Evolutionary conservation across 179 eudicot species (phyloP), one percentile per base, ranked within the genome.

Genomic region (Amaranthus tricolor): DNA sequence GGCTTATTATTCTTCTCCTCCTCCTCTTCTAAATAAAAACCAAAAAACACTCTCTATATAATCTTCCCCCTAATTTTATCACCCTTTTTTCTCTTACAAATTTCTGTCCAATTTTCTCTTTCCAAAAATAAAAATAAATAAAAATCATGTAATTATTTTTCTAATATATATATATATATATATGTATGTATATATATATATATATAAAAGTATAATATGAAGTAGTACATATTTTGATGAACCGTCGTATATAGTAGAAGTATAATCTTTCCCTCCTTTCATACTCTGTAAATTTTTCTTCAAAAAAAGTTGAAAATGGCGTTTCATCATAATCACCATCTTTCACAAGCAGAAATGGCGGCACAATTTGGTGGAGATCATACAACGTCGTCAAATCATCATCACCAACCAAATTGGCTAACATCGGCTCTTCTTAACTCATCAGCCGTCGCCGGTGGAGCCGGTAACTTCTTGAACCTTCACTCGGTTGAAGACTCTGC

Each of bases 391-490:
- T 59, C 79, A 40, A 72, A 66, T 74, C 73, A 69, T 59, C 78
- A 74, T 9, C 77, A 76, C 66, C 77, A 76, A 4, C 94, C 91
- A 13, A 90, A 85, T 71, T 89, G 93, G 92, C 86, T 90, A 10
- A 87, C 78, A 81, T 85, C 84, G 60, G 90, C 91, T 5, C 73
- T 90, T 62, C 83, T 86, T 44, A 79, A 89, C 50, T 19, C 60
- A 15, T 59, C 78, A 16, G 74, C 58, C 9, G 78, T 76, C 14
- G 78, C 53, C 2, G 63, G 79, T 9, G 63, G 20, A 48, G n/a
- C 66, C 0, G 69, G 59, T n/a, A 84, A 81, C 40, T 90, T 90
- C 79, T 77, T 90, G 4, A 82, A 89, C 75, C 78, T 88, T 8
- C 90, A 86, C 62, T 85, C 84, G 11, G 84, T 86, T 7, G 86